Evolutionary conservation across 257 asterid genomes (phyloP).

Genomic region (Fraxinus quadrangulata): DNA sequence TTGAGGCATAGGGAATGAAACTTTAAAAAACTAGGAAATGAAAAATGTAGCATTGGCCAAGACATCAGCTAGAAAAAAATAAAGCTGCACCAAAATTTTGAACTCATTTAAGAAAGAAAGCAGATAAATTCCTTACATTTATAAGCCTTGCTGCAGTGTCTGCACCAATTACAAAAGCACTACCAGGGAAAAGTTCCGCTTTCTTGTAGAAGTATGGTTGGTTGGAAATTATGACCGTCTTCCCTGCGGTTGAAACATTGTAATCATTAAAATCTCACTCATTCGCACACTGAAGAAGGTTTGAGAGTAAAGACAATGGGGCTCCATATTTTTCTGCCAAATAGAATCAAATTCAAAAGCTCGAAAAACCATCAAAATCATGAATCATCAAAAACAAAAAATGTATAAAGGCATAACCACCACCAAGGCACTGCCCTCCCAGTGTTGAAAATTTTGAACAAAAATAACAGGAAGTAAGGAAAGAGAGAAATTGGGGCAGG

Average conservation of each 20-base stretch:
- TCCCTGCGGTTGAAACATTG: constrained; percentile 55
- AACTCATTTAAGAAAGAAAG: background rate
- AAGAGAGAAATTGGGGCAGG: background rate
- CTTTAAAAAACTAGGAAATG: background rate
- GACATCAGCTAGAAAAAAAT: background rate
- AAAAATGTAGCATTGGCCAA: background rate
- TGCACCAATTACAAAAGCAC: constrained; percentile 87
- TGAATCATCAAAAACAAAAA: background rate
- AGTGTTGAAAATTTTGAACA: background rate
- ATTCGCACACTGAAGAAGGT: constrained; percentile 11
- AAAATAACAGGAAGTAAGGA: background rate
- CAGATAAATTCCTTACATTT: constrained; percentile 54
- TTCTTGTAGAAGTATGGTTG: constrained; percentile 96
- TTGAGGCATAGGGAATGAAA: background rate
- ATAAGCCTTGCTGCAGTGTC: constrained; percentile 90
- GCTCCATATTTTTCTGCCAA: background rate
- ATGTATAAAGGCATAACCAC: background rate
- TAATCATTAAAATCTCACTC: constrained; percentile 27
- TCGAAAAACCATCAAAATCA: background rate
- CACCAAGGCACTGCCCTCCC: background rate
- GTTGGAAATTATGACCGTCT: constrained; percentile 81
- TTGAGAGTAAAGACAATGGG: background rate
- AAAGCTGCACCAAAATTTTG: background rate
- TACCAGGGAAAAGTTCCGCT: constrained; percentile 93
- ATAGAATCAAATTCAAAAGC: background rate